Conservation (phyloP, 352 stramenopile genomes). For the Phytophthora melonis region DNA sequence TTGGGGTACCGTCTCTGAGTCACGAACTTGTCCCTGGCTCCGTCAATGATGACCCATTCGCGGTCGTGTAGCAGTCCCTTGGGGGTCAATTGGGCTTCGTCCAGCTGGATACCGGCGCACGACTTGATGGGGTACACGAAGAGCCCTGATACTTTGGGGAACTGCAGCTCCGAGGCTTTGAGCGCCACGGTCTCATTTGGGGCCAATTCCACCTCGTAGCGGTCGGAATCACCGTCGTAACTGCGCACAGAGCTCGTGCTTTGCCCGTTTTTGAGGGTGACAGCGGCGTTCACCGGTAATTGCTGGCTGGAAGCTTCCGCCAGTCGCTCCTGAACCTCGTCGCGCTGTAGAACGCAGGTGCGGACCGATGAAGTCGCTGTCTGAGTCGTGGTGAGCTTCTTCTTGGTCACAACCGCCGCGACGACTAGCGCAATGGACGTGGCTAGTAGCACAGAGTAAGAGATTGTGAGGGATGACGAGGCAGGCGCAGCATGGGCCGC, state of each 20-base stretch:
- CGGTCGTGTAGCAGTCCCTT: slow-evolving; percentile 78
- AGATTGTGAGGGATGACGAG: background rate
- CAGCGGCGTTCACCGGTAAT: slow-evolving; percentile 34
- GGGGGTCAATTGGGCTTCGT: slow-evolving; percentile 51
- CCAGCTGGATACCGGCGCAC: slow-evolving; percentile 69
- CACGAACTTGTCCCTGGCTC: slow-evolving; percentile 67
- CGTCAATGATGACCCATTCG: slow-evolving; percentile 82
- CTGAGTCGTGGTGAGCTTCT: slow-evolving; percentile 5
- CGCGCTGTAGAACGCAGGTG: slow-evolving; percentile 42
- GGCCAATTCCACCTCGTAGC: slow-evolving; percentile 46
- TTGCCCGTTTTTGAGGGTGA: slow-evolving; percentile 24
- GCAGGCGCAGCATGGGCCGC: slow-evolving; percentile 5
- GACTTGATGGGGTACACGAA: slow-evolving; percentile 89
- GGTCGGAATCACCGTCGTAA: slow-evolving; percentile 35
- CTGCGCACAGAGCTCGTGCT: slow-evolving; percentile 26
- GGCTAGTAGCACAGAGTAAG: slow-evolving; percentile 2
- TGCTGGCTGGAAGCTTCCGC: slow-evolving; percentile 29
- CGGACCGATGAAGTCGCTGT: background rate
- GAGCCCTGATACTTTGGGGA: slow-evolving; percentile 53
- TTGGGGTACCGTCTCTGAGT: slow-evolving; percentile 72
- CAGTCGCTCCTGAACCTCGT: slow-evolving; percentile 37
- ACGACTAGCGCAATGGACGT: slow-evolving; percentile 19
- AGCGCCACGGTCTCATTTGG: slow-evolving; percentile 28
- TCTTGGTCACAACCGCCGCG: slow-evolving; percentile 14
- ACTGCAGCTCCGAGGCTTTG: slow-evolving; percentile 31